phyloP scores from a whole-genome alignment of 1,284 basidiomycete genomes.

The Boletus smithii region DNA sequence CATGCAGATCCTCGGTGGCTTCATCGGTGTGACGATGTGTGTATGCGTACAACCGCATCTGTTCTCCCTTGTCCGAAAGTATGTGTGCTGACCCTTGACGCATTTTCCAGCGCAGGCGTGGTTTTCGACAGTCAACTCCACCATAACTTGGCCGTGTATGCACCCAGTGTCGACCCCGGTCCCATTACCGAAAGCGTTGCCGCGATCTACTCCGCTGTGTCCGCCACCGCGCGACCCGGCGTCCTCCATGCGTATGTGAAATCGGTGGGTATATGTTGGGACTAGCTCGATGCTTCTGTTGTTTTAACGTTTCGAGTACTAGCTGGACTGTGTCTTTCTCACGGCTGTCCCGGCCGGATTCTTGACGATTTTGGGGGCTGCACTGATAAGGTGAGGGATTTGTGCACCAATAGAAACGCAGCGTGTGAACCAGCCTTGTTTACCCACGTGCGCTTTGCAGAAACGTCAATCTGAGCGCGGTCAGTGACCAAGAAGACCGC shows the following conservation, averaged over 20 bases:
- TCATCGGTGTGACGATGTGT: conserved; percentile 16
- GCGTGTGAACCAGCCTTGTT: too few relatives aligned
- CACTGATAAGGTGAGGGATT: conserved; percentile 9
- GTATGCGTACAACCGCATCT: background rate
- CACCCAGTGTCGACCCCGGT: conserved; percentile 10
- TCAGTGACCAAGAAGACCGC: background rate
- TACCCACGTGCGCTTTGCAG: too few relatives aligned
- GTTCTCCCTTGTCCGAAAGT: too few relatives aligned
- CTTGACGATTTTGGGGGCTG: conserved; percentile 10
- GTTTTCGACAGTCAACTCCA: conserved; percentile 12
- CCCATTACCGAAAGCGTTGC: conserved; percentile 11
- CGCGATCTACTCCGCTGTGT: conserved; percentile 10
- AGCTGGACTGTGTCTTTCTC: conserved; percentile 16
- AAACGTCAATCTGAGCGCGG: conserved; percentile 8
- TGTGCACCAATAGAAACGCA: background rate
- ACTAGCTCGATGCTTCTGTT: background rate
- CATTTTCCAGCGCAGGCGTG: conserved; percentile 7
- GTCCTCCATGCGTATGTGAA: conserved; percentile 15
- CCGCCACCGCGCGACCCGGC: background rate
- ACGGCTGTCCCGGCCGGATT: conserved; percentile 8
- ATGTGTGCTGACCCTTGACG: background rate
- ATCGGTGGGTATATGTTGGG: conserved; percentile 5
- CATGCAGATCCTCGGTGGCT: conserved; percentile 20
- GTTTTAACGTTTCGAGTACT: background rate
- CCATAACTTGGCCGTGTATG: conserved; percentile 10